Conservation (phyloP, 495 filamentous ascomycete genomes). For the Glarea lozoyensis region DNA sequence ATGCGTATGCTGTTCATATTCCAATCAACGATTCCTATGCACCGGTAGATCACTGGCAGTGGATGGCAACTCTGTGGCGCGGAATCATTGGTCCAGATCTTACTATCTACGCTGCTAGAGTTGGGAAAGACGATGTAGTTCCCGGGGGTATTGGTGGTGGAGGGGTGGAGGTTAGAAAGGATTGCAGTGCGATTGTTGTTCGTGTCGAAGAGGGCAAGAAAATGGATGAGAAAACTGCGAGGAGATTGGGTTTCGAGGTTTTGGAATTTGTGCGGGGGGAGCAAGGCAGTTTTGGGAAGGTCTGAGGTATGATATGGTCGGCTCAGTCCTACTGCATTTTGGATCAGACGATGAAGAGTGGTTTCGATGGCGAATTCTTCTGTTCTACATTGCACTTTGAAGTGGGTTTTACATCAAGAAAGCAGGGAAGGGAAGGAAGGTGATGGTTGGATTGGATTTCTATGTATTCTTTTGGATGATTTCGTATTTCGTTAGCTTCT, state of each 20-base stretch:
- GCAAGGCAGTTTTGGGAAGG: conserved; percentile 10
- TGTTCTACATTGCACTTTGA: no score
- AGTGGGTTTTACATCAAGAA: background rate
- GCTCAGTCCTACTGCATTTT: no score
- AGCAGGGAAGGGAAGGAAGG: background rate
- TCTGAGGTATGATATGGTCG: background rate
- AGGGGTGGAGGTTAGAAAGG: conserved; percentile 16
- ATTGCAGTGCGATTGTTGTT: conserved; percentile 44
- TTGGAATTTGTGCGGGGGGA: conserved; percentile 59
- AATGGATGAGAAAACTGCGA: conserved; percentile 57
- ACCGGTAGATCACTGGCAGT: conserved; percentile 92
- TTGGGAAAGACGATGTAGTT: conserved; percentile 34
- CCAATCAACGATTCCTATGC: conserved; percentile 71
- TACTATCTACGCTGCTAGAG: conserved; percentile 56
- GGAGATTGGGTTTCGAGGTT: conserved; percentile 74
- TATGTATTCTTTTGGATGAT: no score
- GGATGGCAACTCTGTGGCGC: conserved; percentile 93
- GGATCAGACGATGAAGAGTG: no score
- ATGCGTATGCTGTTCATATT: conserved; percentile 61
- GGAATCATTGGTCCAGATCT: conserved; percentile 80
- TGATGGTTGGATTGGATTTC: background rate
- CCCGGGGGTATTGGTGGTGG: no score
- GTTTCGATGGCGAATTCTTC: no score
- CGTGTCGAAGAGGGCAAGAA: conserved; percentile 22
- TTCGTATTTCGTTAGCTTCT: no score